Percentiles rank a stretch among this genome's conserved stretches.
phyloP scores from a whole-genome alignment of 805 yeast genomes.

The Priceomyces carsonii region DNA sequence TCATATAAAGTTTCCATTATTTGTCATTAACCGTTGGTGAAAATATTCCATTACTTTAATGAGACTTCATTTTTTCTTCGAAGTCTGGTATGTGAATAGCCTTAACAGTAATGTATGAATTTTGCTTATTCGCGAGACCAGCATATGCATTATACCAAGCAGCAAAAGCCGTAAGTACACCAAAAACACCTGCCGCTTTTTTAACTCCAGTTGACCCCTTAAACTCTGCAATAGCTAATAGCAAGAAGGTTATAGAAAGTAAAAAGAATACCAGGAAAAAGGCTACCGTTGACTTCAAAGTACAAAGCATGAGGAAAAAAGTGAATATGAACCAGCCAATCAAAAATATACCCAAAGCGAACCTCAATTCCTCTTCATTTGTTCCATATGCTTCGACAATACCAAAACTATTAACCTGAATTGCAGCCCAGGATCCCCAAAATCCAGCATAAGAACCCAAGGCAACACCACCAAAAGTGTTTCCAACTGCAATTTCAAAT shows the following conservation, averaged over 20 bases:
- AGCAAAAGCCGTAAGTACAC: slow-evolving; percentile 39
- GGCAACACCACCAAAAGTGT: slow-evolving; percentile 74
- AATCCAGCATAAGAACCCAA: slow-evolving; percentile 66
- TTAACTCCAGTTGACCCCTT: slow-evolving; percentile 27
- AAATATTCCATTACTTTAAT: not conserved
- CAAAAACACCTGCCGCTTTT: slow-evolving; percentile 45
- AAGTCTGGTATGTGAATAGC: slow-evolving; percentile 53
- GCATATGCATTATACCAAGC: slow-evolving; percentile 51
- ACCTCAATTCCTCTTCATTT: slow-evolving; percentile 22
- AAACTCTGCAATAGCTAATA: slow-evolving; percentile 41
- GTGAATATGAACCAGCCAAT: slow-evolving; percentile 47
- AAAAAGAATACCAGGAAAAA: slow-evolving; percentile 43
- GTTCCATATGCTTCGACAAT: slow-evolving; percentile 35
- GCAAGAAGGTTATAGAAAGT: slow-evolving; percentile 40
- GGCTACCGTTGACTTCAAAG: slow-evolving; percentile 45
- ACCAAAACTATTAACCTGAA: slow-evolving; percentile 41
- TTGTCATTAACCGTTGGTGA: too few relatives aligned
- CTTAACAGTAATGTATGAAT: slow-evolving; percentile 55
- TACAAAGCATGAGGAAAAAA: slow-evolving; percentile 40
- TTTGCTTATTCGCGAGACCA: slow-evolving; percentile 57
- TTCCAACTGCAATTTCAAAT: slow-evolving; percentile 75
- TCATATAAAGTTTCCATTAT: too few relatives aligned
- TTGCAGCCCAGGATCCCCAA: slow-evolving; percentile 76
- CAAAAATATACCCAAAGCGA: slow-evolving; percentile 40
- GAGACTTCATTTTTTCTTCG: slow-evolving; percentile 4